These are phyloP conservation scores for Sporothrix protearum DNA, from an alignment of 2,329 filamentous ascomycete species.

Conservation along the genomic window DNA sequence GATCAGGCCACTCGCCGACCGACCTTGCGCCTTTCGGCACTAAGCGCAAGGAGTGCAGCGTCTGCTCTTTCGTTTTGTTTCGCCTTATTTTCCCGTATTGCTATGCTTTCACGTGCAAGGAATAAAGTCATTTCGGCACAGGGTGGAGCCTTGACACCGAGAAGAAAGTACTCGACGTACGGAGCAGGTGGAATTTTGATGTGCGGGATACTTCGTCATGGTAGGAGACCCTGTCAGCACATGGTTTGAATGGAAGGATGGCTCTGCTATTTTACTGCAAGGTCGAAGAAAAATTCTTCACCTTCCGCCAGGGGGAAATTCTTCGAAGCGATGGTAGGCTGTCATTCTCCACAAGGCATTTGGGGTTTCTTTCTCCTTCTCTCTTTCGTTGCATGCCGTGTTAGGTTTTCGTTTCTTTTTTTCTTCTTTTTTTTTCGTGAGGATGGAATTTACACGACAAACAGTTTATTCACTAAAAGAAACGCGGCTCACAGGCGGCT, in stretches of 20 bases:
- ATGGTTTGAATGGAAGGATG: not conserved
- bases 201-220: not conserved
- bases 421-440: not conserved
- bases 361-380: not conserved
- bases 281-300: not conserved
- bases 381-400: not conserved
- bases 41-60: not conserved
- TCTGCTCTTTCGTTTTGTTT: not conserved
- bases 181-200: not conserved
- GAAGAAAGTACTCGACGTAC: not conserved
- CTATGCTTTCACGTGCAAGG: not conserved
- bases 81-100: not conserved
- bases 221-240: not conserved
- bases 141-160: not conserved
- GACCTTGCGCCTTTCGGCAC: not conserved
- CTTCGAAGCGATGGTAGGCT: not conserved
- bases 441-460: not conserved
- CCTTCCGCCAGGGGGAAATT: not conserved
- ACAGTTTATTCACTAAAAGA: not conserved
- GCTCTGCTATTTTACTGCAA: not conserved
- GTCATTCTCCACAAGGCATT: not conserved
- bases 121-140: not conserved
- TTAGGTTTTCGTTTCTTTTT: not conserved
- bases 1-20: constrained; percentile 13
- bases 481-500: not conserved